Percentiles rank a stretch among this genome's conserved stretches.
phyloP scores from a whole-genome alignment of 768 basidiomycete genomes.

The Leccinum rimulosum region DNA sequence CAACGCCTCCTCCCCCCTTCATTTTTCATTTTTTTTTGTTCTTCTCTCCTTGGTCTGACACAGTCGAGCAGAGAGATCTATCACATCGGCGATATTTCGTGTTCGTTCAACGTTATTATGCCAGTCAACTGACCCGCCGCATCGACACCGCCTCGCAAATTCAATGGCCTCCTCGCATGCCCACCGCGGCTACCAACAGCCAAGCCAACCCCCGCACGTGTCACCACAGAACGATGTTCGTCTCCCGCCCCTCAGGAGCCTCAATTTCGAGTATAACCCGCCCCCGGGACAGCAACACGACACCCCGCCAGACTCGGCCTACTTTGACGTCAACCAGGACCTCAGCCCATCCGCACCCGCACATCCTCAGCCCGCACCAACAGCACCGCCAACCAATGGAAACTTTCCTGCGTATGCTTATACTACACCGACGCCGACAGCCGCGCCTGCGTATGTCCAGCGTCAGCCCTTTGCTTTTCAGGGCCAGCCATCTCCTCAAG shows the following conservation, averaged over 20 bases:
- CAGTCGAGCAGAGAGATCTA: conserved; percentile 15
- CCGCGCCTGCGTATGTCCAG: conserved; percentile 19
- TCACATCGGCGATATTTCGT: conserved; percentile 20
- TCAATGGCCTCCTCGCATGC: conserved; percentile 47
- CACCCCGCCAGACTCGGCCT: conserved; percentile 11
- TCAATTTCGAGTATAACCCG: conserved; percentile 55
- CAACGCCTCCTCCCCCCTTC: conserved; percentile 10
- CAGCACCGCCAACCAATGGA: conserved; percentile 13
- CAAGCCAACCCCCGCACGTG: conserved; percentile 36
- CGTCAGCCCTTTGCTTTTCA: conserved; percentile 24
- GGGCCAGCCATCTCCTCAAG: conserved; percentile 14
- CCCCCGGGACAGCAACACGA: conserved; percentile 24
- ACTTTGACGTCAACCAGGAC: conserved; percentile 26
- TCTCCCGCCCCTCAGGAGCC: conserved; percentile 70
- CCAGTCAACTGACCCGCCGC: conserved; percentile 1
- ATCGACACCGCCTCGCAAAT: conserved; percentile 5
- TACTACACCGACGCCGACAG: conserved; percentile 23
- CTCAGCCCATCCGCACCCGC: neutral
- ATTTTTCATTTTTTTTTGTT: conserved; percentile 14
- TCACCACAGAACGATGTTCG: conserved; percentile 46
- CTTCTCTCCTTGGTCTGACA: neutral
- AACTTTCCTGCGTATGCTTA: conserved; percentile 20
- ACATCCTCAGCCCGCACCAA: neutral
- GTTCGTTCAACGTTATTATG: conserved; percentile 14
- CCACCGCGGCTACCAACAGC: conserved; percentile 24